Conservation (phyloP, 2,329 filamentous ascomycete genomes). For the Claviceps monticola region DNA sequence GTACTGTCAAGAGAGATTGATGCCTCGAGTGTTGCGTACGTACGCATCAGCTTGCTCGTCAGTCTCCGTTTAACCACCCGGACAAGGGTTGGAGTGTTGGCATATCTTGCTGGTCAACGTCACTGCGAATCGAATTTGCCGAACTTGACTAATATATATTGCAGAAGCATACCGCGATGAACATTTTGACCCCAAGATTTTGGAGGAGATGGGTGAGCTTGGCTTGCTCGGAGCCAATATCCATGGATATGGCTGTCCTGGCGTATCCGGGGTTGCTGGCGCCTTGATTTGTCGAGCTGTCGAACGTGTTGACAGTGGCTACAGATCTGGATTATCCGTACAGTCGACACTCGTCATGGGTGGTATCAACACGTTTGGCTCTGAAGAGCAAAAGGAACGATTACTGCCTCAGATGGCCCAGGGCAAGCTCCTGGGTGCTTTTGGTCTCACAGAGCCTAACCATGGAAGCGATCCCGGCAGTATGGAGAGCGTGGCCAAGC, state of each 20-base stretch:
- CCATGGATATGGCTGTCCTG: slow-evolving; percentile 77
- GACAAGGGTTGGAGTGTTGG: no score
- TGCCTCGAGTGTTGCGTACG: slow-evolving; percentile 74
- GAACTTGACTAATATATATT: slow-evolving; percentile 1
- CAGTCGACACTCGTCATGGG: slow-evolving; percentile 92
- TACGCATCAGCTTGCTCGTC: slow-evolving; percentile 4
- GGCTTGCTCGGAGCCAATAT: slow-evolving; percentile 81
- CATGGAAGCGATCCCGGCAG: slow-evolving; percentile 84
- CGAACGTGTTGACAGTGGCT: slow-evolving; percentile 81
- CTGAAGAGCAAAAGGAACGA: slow-evolving; percentile 74
- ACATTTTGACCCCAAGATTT: slow-evolving; percentile 70
- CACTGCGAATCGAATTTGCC: slow-evolving; percentile 1
- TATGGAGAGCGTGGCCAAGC: slow-evolving; percentile 79
- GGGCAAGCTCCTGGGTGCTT: slow-evolving; percentile 70
- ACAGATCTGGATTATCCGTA: slow-evolving; percentile 85
- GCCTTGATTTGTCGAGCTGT: slow-evolving; percentile 83
- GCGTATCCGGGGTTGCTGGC: slow-evolving; percentile 75
- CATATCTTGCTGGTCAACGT: background rate
- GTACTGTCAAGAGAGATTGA: slow-evolving; percentile 83
- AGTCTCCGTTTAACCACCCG: no score
- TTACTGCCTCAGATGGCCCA: slow-evolving; percentile 71
- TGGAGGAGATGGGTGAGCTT: slow-evolving; percentile 84
- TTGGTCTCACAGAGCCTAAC: slow-evolving; percentile 84
- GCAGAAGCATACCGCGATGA: slow-evolving; percentile 75
- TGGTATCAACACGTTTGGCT: slow-evolving; percentile 76